phyloP scores from a whole-genome alignment of 2,329 filamentous ascomycete species.

The Thyridium curvatum region DNA sequence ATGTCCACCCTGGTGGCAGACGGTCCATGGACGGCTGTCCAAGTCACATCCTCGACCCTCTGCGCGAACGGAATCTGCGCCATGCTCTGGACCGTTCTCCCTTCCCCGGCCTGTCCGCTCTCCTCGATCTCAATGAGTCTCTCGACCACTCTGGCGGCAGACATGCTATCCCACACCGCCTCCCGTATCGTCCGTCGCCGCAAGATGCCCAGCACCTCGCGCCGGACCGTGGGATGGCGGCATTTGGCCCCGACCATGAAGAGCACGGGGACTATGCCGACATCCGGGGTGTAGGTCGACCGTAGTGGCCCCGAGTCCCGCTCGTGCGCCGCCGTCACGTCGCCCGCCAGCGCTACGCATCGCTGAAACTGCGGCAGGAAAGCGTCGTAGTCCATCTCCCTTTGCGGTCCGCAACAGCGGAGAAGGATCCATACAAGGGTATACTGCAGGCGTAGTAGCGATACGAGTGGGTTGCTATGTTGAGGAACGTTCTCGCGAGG shows the following conservation, averaged over 20 bases:
- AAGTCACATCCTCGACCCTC: no score
- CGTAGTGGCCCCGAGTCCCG: background rate
- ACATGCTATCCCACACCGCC: constrained; percentile 25
- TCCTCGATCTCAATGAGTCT: constrained; percentile 28
- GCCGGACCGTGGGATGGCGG: constrained; percentile 23
- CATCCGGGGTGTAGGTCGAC: constrained; percentile 24
- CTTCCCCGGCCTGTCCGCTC: constrained; percentile 7
- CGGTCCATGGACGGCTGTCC: no score
- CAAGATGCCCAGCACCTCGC: constrained; percentile 19
- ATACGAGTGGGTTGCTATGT: constrained; percentile 10
- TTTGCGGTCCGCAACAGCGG: constrained; percentile 13
- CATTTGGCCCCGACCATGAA: constrained; percentile 28
- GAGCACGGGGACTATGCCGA: constrained; percentile 23
- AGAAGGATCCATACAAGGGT: constrained; percentile 18
- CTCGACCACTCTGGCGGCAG: constrained; percentile 20
- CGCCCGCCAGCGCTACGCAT: constrained; percentile 15
- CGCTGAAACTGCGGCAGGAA: constrained; percentile 20
- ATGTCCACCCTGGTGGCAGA: constrained; percentile 16
- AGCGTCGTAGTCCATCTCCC: constrained; percentile 21
- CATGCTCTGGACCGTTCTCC: constrained; percentile 4
- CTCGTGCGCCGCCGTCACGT: constrained; percentile 14
- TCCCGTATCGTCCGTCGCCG: constrained; percentile 18
- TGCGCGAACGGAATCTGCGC: no score
- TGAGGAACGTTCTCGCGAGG: background rate
- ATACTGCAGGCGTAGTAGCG: constrained; percentile 23